phyloP scores from a whole-genome alignment of 2,329 filamentous ascomycete genomes.

The Coniochaeta hoffmannii region DNA sequence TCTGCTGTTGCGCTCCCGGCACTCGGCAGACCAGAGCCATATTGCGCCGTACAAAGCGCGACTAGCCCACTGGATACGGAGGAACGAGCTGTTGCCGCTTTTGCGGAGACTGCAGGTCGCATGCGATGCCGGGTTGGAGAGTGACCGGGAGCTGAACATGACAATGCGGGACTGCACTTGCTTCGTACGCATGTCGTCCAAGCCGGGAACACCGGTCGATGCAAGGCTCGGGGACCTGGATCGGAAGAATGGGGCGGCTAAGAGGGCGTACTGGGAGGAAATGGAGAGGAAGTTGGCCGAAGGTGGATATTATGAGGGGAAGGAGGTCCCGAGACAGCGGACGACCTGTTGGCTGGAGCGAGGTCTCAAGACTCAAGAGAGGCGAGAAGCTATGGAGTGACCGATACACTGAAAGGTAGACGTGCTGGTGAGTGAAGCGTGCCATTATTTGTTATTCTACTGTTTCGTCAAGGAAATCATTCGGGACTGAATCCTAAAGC shows the following conservation, averaged over 20 bases:
- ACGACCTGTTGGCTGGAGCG: constrained; percentile 18
- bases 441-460: too few species aligned
- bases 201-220: constrained; percentile 30
- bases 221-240: constrained; percentile 70
- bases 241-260: constrained; percentile 61
- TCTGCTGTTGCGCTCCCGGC: neutral
- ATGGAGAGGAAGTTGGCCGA: constrained; percentile 56
- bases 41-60: neutral
- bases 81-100: constrained; percentile 1
- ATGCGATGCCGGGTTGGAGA: neutral
- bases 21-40: too few species aligned
- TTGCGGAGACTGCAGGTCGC: constrained; percentile 3
- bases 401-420: too few species aligned
- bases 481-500: too few species aligned
- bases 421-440: too few species aligned
- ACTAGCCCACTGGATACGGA: constrained; percentile 2
- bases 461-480: too few species aligned
- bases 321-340: constrained; percentile 13
- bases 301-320: constrained; percentile 56
- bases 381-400: neutral
- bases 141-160: constrained; percentile 53
- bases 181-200: constrained; percentile 53
- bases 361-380: neutral
- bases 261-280: constrained; percentile 61
- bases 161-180: constrained; percentile 74